Percentiles rank a stretch among this genome's conserved stretches.
Evolutionary conservation across 108 stramenopile species (phyloP).

Genomic region (Nitzschia sp.): DNA sequence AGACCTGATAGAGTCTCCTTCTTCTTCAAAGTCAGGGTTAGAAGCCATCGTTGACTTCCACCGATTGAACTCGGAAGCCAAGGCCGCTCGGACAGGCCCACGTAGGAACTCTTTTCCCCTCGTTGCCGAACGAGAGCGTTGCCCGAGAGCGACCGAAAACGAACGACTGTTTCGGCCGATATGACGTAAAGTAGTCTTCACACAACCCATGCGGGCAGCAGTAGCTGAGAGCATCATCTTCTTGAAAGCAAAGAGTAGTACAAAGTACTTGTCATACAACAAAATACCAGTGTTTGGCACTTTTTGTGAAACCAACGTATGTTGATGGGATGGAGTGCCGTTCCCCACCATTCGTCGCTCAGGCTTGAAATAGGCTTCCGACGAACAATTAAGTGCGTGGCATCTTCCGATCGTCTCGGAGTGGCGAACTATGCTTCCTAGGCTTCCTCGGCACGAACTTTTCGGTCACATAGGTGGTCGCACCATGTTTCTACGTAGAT

Average conservation of each 20-base stretch:
- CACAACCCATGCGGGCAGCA: conserved; percentile 44
- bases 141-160: conserved; percentile 10
- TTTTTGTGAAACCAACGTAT: conserved; percentile 3
- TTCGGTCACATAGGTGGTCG: no score
- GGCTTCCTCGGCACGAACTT: no score
- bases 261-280: no score
- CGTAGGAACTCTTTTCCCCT: background rate
- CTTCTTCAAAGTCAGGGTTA: conserved; percentile 37
- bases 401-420: no score
- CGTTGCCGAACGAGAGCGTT: conserved; percentile 2
- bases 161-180: conserved; percentile 26
- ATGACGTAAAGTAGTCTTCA: conserved; percentile 31
- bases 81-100: conserved; percentile 6
- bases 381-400: no score
- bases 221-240: conserved; percentile 49
- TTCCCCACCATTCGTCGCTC: no score
- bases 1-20: conserved; percentile 17
- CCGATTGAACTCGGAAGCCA: conserved; percentile 24
- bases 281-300: background rate
- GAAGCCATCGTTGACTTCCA: conserved; percentile 51
- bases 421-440: no score
- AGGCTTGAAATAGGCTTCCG: no score
- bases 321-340: no score
- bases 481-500: no score
- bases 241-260: background rate